Evolutionary conservation across 305 asterid genomes (phyloP).

Genomic region (Solanum hybrid): DNA sequence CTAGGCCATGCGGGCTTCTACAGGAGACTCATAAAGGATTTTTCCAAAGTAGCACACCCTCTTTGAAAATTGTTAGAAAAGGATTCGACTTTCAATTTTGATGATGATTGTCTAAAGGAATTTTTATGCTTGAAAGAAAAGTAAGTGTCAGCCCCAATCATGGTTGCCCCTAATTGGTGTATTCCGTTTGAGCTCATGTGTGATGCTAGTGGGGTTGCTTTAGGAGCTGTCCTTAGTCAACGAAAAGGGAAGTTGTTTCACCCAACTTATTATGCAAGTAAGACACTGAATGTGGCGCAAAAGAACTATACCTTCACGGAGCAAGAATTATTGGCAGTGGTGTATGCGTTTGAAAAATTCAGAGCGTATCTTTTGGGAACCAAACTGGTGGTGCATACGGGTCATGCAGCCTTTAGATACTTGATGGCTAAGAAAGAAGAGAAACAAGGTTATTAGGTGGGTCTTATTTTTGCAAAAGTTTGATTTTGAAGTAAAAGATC

Average conservation of each 20-base stretch:
- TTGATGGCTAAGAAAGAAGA: neutral
- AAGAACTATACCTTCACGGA: neutral
- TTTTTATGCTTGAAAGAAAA: neutral
- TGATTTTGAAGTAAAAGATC: neutral
- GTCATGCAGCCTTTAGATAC: neutral
- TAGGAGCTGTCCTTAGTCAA: neutral
- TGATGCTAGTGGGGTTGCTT: neutral
- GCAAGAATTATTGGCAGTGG: neutral
- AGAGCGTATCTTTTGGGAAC: neutral
- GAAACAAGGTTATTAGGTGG: neutral
- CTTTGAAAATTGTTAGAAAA: neutral
- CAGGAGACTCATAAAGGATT: too few relatives aligned
- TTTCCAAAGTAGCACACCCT: neutral
- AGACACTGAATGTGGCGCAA: neutral
- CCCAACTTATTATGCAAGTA: neutral
- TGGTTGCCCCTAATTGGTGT: neutral
- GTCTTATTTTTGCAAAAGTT: neutral
- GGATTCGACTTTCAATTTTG: neutral
- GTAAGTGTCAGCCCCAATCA: neutral
- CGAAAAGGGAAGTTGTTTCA: neutral
- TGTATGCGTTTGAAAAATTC: neutral
- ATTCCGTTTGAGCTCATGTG: neutral
- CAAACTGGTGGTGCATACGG: neutral
- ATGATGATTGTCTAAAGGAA: neutral
- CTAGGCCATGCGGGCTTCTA: neutral